Evolutionary conservation across 441 rosid species (phyloP).

Genomic region (Kokia cookei): DNA sequence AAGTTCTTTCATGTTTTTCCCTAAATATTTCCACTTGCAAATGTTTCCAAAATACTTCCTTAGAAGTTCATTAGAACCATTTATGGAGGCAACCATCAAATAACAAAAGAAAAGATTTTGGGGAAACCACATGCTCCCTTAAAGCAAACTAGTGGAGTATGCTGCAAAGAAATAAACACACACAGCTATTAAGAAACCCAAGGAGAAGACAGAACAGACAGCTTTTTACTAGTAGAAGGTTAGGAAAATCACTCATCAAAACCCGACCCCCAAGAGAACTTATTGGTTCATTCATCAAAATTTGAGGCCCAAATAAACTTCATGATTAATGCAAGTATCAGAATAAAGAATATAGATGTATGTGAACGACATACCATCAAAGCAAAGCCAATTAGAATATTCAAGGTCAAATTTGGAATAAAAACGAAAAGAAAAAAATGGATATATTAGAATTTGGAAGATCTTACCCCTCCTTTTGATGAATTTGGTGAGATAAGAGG

Average conservation of each 20-base stretch:
- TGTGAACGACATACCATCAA: not conserved
- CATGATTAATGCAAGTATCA: not conserved
- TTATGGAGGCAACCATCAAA: not conserved
- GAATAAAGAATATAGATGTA: conserved; percentile 2
- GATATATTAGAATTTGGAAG: conserved; percentile 12
- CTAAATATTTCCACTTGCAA: not conserved
- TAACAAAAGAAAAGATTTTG: not conserved
- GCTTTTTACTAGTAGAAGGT: not conserved
- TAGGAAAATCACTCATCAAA: conserved; percentile 6
- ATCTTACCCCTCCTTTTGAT: conserved; percentile 96
- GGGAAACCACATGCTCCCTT: not conserved
- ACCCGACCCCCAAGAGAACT: not conserved
- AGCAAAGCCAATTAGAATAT: conserved; percentile 8
- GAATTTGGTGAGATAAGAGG: conserved; percentile 97
- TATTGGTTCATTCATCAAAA: conserved; percentile 3
- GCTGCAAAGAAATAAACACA: not conserved
- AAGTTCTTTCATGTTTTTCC: not conserved
- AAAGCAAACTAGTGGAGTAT: not conserved
- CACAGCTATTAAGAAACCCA: not conserved
- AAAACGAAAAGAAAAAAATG: conserved; percentile 8
- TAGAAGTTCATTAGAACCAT: not conserved
- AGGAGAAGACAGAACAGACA: not conserved
- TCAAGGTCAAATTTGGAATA: conserved; percentile 7
- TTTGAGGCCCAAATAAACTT: not conserved
- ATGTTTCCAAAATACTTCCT: not conserved